Conservation (phyloP, 2,329 filamentous ascomycete species). For the Anisogramma anomala region DNA sequence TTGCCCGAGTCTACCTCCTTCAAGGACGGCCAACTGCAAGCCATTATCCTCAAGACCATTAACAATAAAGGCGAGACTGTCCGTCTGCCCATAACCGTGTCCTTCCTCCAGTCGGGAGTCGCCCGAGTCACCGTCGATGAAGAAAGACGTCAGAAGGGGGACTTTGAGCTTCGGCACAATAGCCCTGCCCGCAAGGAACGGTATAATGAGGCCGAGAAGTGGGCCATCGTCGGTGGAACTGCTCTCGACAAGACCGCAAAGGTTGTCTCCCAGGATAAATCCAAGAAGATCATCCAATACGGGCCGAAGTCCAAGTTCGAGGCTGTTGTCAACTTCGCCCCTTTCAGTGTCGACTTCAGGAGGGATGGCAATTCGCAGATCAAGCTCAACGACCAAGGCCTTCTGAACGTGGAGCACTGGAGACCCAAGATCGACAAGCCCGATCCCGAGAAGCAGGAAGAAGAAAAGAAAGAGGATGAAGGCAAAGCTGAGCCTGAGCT, state of each 20-base stretch:
- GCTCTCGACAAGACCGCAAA: constrained; percentile 60
- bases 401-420: constrained; percentile 95
- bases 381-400: constrained; percentile 78
- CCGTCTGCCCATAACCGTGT: constrained; percentile 69
- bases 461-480: constrained; percentile 31
- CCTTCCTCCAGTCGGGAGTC: constrained; percentile 81
- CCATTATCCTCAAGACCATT: constrained; percentile 70
- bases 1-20: constrained; percentile 61
- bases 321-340: constrained; percentile 70
- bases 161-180: constrained; percentile 76
- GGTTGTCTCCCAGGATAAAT: constrained; percentile 51
- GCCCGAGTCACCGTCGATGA: constrained; percentile 85
- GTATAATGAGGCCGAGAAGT: constrained; percentile 83
- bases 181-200: constrained; percentile 81
- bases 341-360: constrained; percentile 78
- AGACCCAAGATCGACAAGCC: constrained; percentile 65
- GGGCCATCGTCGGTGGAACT: constrained; percentile 74
- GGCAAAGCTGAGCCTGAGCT: constrained; percentile 32
- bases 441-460: constrained; percentile 41
- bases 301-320: constrained; percentile 67
- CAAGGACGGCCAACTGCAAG: constrained; percentile 68
- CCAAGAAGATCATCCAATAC: constrained; percentile 65
- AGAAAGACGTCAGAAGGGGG: constrained; percentile 75
- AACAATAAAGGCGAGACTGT: constrained; percentile 55
- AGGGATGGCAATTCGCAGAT: constrained; percentile 72